Percentiles rank a stretch among this genome's conserved stretches.
Conservation (phyloP, 305 asterid species). For the Solanum aculeatissimum region DNA sequence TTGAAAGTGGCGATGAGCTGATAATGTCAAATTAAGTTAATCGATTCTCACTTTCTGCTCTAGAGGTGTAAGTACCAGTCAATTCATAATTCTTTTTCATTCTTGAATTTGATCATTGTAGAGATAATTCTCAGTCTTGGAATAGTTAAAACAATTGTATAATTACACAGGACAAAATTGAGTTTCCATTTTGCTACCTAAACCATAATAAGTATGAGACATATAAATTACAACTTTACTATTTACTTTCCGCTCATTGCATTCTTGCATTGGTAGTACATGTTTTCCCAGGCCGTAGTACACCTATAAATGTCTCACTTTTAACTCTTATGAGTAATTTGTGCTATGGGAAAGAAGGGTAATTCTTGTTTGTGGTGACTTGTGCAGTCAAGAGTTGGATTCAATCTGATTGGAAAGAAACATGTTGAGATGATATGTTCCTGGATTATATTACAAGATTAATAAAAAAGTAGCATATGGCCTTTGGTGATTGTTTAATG, state of each 20-base stretch:
- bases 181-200: neutral
- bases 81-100: neutral
- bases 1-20: conserved; percentile 11
- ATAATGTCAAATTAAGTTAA: conserved; percentile 8
- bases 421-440: conserved; percentile 8
- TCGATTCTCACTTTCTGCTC: too few relatives aligned
- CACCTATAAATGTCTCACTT: neutral
- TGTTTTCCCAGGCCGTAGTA: too few relatives aligned
- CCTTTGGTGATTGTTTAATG: conserved; percentile 27
- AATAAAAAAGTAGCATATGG: conserved; percentile 1
- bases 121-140: too few relatives aligned
- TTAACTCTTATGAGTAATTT: neutral
- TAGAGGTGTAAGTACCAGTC: neutral
- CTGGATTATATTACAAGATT: neutral
- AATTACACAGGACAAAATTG: too few relatives aligned
- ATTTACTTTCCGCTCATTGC: neutral
- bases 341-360: neutral
- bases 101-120: neutral
- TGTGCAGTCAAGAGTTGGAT: neutral
- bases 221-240: neutral
- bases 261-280: neutral
- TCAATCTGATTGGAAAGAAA: conserved; percentile 6
- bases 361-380: neutral
- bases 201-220: neutral
- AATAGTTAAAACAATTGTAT: too few relatives aligned